Conservation (phyloP, 2,329 filamentous ascomycete genomes). For the Penicillium brevicompactum region DNA sequence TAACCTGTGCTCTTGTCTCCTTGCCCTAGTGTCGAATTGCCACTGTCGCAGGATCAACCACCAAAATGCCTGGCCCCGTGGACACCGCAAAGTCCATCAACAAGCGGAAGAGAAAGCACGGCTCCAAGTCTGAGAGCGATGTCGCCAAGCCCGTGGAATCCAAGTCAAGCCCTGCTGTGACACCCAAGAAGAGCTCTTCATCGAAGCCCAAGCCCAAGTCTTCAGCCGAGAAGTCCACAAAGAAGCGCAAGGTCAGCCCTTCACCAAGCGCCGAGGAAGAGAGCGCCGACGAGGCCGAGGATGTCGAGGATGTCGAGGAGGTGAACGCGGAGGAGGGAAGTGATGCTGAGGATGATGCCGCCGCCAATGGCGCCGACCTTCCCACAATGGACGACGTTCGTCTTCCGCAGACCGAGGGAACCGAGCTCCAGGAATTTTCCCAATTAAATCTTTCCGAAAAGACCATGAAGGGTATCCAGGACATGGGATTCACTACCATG, state of each 20-base stretch:
- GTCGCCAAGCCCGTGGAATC: constrained; percentile 28
- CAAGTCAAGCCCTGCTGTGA: constrained; percentile 21
- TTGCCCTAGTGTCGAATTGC: constrained; percentile 4
- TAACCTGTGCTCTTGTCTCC: constrained; percentile 7
- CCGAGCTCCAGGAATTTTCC: constrained; percentile 69
- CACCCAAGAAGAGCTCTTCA: constrained; percentile 21
- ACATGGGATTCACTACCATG: constrained; percentile 95
- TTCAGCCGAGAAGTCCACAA: constrained; percentile 30
- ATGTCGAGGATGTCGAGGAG: constrained; percentile 32
- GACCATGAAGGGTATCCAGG: constrained; percentile 82
- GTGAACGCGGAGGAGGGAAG: constrained; percentile 30
- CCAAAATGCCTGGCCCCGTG: constrained; percentile 39
- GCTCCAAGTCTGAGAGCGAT: constrained; percentile 29
- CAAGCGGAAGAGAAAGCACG: constrained; percentile 51
- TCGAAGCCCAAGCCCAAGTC: constrained; percentile 27
- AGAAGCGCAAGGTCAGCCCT: constrained; percentile 44
- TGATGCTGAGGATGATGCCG: constrained; percentile 26
- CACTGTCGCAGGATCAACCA: constrained; percentile 14
- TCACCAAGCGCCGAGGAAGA: constrained; percentile 39
- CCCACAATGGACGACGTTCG: constrained; percentile 56
- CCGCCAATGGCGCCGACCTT: constrained; percentile 46
- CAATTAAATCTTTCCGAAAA: constrained; percentile 85
- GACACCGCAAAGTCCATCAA: constrained; percentile 43
- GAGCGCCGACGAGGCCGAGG: constrained; percentile 29
- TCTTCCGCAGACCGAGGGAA: constrained; percentile 59